Evolutionary conservation across 2,329 filamentous ascomycete species (phyloP).

Genomic region (Byssothecium circinans): DNA sequence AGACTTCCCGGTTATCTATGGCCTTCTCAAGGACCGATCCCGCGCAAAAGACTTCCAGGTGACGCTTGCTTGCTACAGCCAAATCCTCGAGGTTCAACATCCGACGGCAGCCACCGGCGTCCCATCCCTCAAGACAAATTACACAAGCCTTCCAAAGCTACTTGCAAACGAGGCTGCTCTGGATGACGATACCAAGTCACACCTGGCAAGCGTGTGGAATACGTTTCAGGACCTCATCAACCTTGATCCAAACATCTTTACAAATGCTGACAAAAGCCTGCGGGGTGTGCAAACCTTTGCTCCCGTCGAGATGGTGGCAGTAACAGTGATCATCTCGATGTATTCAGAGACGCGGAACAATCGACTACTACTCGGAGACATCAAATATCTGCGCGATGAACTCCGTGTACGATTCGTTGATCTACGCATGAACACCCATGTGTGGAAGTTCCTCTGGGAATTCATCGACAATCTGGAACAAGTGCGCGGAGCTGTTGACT

Average conservation of each 20-base stretch:
- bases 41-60: constrained; percentile 40
- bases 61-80: constrained; percentile 38
- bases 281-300: constrained; percentile 37
- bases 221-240: constrained; percentile 32
- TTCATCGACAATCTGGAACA: constrained; percentile 32
- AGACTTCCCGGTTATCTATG: constrained; percentile 45
- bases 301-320: constrained; percentile 41
- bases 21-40: constrained; percentile 29
- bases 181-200: constrained; percentile 34
- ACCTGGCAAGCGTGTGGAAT: constrained; percentile 38
- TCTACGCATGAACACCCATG: constrained; percentile 24
- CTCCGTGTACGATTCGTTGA: constrained; percentile 34
- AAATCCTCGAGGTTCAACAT: constrained; percentile 41
- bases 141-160: constrained; percentile 24
- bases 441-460: constrained; percentile 38
- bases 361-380: constrained; percentile 32
- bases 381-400: constrained; percentile 24
- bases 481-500: constrained; percentile 28
- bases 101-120: constrained; percentile 25
- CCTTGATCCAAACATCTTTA: constrained; percentile 31
- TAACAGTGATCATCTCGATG: constrained; percentile 37
- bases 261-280: constrained; percentile 28
- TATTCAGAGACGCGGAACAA: constrained; percentile 32
- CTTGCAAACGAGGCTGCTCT: constrained; percentile 27
- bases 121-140: constrained; percentile 27